phyloP scores from a whole-genome alignment of 2,329 filamentous ascomycete species.

The Aspergillus fumigatiaffinis region DNA sequence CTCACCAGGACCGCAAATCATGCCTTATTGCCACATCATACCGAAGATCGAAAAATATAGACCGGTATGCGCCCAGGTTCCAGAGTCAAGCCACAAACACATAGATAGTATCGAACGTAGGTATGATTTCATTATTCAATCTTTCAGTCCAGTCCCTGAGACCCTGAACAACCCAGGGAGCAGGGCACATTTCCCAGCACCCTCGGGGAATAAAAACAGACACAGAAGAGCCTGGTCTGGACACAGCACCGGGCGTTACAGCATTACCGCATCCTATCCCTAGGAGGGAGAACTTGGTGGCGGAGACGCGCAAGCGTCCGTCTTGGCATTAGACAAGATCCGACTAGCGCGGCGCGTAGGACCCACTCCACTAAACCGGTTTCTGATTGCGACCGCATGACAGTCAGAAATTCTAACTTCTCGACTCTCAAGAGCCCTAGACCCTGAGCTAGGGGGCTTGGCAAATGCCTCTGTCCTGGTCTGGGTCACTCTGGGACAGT shows the following conservation, averaged over 20 bases:
- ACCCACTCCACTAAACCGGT: slow-evolving; percentile 22
- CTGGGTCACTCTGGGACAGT: neutral
- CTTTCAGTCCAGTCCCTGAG: neutral
- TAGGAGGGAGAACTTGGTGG: slow-evolving; percentile 16
- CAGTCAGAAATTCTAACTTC: neutral
- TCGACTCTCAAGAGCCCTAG: neutral
- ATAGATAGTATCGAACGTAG: neutral
- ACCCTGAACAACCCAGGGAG: neutral
- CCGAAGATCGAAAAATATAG: neutral
- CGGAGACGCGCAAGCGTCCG: slow-evolving; percentile 39
- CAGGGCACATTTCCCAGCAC: neutral
- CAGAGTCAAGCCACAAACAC: neutral
- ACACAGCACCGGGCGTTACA: slow-evolving; percentile 13
- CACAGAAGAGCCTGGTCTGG: neutral
- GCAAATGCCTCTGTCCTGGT: neutral
- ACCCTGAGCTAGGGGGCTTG: slow-evolving; percentile 1
- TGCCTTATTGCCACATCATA: slow-evolving; percentile 1
- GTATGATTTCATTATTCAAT: neutral
- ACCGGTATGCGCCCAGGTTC: neutral
- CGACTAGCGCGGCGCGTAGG: slow-evolving; percentile 23
- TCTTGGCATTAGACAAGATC: slow-evolving; percentile 33
- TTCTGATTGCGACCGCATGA: slow-evolving; percentile 7
- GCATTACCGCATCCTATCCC: slow-evolving; percentile 10
- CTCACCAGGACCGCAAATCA: neutral
- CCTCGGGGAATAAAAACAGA: slow-evolving; percentile 4